Base-by-base conservation (phyloP, 768 basidiomycete species). In the Lactarius indigo region DNA sequence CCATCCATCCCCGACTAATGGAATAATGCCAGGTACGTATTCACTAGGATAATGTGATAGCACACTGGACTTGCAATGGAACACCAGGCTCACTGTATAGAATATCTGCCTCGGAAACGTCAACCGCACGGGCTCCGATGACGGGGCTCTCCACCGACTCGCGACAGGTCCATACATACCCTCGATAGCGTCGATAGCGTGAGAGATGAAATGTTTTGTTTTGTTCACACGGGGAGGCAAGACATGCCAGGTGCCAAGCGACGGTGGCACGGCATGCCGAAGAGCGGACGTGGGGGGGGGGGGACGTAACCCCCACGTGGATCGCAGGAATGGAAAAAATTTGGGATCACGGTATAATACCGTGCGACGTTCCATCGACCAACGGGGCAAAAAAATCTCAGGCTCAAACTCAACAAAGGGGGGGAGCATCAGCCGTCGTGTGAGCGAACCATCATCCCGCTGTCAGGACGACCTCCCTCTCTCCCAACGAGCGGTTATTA, bases 361-460 rank as follows among this genome's bases (percentile, higher is more conserved):
- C 63, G 66, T 68, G 63, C 66, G 57, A 68, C 26, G 28, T 55
- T 59, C 55, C 31, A 15, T 12, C 52, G 50, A 63, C 63, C 52
- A 64, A 55, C 52, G 62, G 62, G 54, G 66, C 28, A 59, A n/a
- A n/a, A n/a, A n/a, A n/a, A 68, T 52, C 35, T 15, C 33, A 35
- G 35, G 30, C 30, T 5, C 30, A 18, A 18, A 57, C 9, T 3
- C 31, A 3, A 31, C 31, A 31, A 31, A 6, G 31, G 31, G 9
- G 20, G 15, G 26, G 5, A 2, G 1, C 30, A 54, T 54, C 30
- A 28, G 13, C 41, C 57, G 17, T 58, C 57, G 39, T 57, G 44
- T 59, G 61, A 26, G 37, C 37, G 35, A 59, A 7, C 0, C 37
- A 67, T 59, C 66, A 63, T 26, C 26, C 26, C 57, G 62, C 66